Evolutionary conservation across 2,329 filamentous ascomycete genomes (phyloP), one percentile per base, ranked within the genome.

Genomic region (Chaetomiaceae sp.): DNA sequence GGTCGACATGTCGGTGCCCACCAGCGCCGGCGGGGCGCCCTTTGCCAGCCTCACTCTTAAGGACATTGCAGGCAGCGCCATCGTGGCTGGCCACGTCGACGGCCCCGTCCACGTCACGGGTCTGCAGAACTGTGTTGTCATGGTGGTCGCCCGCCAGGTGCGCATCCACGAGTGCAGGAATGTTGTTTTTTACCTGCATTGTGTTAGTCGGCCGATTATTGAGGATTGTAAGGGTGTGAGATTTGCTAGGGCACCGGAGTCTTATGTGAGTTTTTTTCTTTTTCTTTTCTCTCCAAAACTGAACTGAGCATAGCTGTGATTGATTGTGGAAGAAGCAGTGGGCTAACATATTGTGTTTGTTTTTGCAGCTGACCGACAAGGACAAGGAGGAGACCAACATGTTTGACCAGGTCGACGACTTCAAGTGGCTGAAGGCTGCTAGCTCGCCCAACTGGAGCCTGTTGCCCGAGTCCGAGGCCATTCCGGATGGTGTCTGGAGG

Each of bases 321-420:
- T n/a, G n/a, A n/a, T n/a, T 25, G 13, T 27, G 38, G 38, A 25
- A 34, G 34, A 44, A 23, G 41, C 30, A 42, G 55, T 52, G 38
- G 44, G 30, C 38, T 57, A 41, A 51, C 44, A 43, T 2, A 1
- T 4, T n/a, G 6, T 8, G 10, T 21, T 14, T 25, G 17, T 21
- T 14, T 31, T 4, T 35, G 38, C 8, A 63, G 48, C 58, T 55
- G 42, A 60, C 62, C 21, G 60, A 66, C 35, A 59, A 65, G 8
- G 63, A 63, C 9, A 60, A 66, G 8, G 48, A 60, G 1, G 58
- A 63, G 3, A 69, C 70, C 51, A 92, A 95, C 65, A 80, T 86
- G 61, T 99, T 89, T 89, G 79, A 91, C 60, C 83, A 93, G 62
- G 87, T 97, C 14, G 89, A 97, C 66, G 93, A 99, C 67, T 99